Base-by-base conservation (phyloP, 1,284 basidiomycete genomes). In the Ceratobasidium sp. region DNA sequence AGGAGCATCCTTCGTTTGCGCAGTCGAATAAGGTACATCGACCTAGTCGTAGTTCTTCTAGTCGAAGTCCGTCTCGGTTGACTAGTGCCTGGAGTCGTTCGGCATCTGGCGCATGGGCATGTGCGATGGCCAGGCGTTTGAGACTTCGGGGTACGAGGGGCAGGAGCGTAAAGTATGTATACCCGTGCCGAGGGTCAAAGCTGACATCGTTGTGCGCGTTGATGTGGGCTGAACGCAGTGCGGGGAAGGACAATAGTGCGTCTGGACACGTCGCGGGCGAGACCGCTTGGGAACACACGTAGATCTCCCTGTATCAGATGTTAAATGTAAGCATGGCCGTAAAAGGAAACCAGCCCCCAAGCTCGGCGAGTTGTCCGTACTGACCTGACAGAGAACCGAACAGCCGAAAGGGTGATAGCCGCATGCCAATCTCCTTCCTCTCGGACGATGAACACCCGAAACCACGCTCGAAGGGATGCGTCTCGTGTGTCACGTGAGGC, bases 121-220 rank as follows among this genome's bases (percentile, higher is more conserved):
- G 52, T n/a, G 65, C 53, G 39, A 70, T 58, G 2, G 65, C 52
- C 3, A 70, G 65, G 9, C 65, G 65, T 48, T 70, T 70, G 3
- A 70, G 65, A 8, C 53, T 52, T 1, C 30, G 36, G 4, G 65
- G 65, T 14, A 70, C 34, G 10, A 30, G 18, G 3, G 65, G 65
- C 9, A 70, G 53, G 41, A 70, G 65, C 8, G 65, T 70, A 30
- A 58, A 58, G 43, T 70, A 70, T 6, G 52, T 70, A 39, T 70
- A 70, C 14, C 65, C 65, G 21, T 18, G 12, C 1, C 53, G 45
- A 26, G 65, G 53, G 23, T 70, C 65, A 28, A 70, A 70, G 26
- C 52, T 46, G 18, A 70, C 65, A 30, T 70, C 65, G 34, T 70
- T 70, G 28, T 70, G 65, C 21, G 65, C 65, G 34, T 70, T 70